These are phyloP conservation scores for Gillenia trifoliata DNA, from an alignment of 306 rosid species.

Conservation along the genomic window DNA sequence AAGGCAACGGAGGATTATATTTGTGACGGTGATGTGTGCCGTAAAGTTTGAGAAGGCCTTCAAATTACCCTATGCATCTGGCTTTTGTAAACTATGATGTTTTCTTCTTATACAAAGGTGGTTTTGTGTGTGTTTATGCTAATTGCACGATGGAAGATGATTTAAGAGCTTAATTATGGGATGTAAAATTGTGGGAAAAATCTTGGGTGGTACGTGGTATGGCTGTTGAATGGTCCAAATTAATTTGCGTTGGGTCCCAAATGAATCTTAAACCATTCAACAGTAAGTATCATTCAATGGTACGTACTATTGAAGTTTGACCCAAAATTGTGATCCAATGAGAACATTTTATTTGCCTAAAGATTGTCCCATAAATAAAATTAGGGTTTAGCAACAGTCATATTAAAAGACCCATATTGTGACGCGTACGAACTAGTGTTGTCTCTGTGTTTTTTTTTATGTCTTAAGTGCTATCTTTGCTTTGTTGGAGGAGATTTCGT, in stretches of 20 bases:
- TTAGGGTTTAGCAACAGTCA: background rate
- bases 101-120: background rate
- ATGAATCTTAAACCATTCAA: too few species aligned
- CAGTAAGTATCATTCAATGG: too few species aligned
- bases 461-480: too few species aligned
- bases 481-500: too few species aligned
- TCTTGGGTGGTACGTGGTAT: too few species aligned
- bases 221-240: too few species aligned
- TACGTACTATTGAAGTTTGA: too few species aligned
- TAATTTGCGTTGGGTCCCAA: too few species aligned
- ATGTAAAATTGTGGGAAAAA: background rate
- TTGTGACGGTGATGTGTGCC: constrained; percentile 43
- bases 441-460: too few species aligned
- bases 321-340: background rate
- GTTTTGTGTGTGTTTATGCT: background rate
- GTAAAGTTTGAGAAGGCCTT: constrained; percentile 24
- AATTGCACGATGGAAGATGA: background rate
- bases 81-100: background rate
- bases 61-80: background rate
- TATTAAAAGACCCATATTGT: too few species aligned
- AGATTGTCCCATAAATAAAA: background rate
- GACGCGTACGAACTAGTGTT: too few species aligned
- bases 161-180: background rate
- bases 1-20: constrained; percentile 22
- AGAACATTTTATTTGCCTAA: background rate